Evolutionary conservation across 805 yeast genomes (phyloP).

Genomic region (Hanseniaspora mollemarum): DNA sequence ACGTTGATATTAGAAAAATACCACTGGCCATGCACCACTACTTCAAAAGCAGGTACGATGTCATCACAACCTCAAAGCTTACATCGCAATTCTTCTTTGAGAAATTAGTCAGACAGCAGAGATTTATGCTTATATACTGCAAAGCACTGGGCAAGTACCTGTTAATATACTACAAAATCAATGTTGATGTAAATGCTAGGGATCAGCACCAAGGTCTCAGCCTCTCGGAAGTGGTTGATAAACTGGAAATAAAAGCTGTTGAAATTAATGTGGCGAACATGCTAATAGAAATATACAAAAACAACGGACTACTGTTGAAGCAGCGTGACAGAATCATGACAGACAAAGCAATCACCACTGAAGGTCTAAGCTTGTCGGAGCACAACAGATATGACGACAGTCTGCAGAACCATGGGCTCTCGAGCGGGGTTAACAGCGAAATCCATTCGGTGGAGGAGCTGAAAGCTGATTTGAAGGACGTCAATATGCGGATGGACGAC

Average conservation of each 20-base stretch:
- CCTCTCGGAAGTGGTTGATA: conserved; percentile 1
- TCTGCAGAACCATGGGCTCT: not conserved
- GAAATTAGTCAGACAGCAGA: conserved; percentile 9
- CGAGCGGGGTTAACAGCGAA: not conserved
- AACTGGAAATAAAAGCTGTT: conserved; percentile 8
- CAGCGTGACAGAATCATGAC: not conserved
- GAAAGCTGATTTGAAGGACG: not conserved
- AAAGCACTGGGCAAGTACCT: conserved; percentile 2
- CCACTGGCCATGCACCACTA: not conserved
- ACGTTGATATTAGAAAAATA: conserved; percentile 14
- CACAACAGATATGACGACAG: not conserved
- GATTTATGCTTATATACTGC: conserved; percentile 13
- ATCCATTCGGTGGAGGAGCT: not conserved
- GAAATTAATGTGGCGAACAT: conserved; percentile 6
- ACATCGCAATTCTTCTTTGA: conserved; percentile 16
- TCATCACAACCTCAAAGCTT: conserved; percentile 10
- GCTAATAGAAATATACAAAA: conserved; percentile 8
- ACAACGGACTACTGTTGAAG: not conserved
- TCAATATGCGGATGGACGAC: not conserved
- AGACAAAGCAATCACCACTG: not conserved
- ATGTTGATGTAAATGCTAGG: not conserved
- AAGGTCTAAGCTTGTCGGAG: not conserved
- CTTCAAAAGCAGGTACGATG: not conserved
- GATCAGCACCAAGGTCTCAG: not conserved
- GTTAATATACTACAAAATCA: not conserved